Evolutionary conservation across 1,139 yeast species (phyloP).

Genomic region (Magnusiomyces fungicola): DNA sequence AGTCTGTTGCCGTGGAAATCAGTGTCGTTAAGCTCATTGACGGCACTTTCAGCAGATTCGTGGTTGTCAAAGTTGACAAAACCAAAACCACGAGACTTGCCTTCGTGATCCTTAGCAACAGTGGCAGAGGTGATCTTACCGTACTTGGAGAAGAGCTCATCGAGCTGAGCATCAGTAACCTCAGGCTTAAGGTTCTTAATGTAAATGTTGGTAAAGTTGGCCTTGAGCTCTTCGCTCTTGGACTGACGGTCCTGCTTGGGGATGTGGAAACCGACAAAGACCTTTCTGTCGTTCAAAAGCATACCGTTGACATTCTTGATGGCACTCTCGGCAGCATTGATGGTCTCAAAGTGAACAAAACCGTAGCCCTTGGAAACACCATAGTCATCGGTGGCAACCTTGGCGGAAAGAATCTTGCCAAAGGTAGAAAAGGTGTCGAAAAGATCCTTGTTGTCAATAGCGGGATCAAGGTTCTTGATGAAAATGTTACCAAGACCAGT

Average conservation of each 20-base stretch:
- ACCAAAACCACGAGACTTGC: constrained; percentile 93
- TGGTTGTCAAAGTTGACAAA: constrained; percentile 87
- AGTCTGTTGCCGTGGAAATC: constrained; percentile 81
- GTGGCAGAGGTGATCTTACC: constrained; percentile 84
- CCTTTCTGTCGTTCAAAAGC: constrained; percentile 95
- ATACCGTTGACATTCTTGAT: constrained; percentile 98
- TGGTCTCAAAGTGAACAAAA: constrained; percentile 92
- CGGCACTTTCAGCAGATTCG: constrained; percentile 84
- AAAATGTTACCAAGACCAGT: constrained; percentile 95
- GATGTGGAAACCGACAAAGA: constrained; percentile 91
- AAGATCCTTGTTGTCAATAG: constrained; percentile 96
- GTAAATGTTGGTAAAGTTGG: constrained; percentile 91
- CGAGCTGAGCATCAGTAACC: constrained; percentile 61
- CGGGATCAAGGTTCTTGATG: constrained; percentile 97
- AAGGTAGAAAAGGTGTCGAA: constrained; percentile 97
- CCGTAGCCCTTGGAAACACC: constrained; percentile 96
- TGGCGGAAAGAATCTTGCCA: constrained; percentile 93
- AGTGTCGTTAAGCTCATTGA: constrained; percentile 82
- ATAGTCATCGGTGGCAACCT: constrained; percentile 90
- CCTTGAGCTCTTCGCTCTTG: constrained; percentile 84
- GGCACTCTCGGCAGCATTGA: constrained; percentile 90
- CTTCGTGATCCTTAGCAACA: constrained; percentile 76
- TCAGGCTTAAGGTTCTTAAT: constrained; percentile 82
- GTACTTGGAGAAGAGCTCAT: constrained; percentile 59
- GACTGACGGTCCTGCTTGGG: constrained; percentile 93